Base-by-base conservation (phyloP, 129 eudicot species). In the Logfia minima region DNA sequence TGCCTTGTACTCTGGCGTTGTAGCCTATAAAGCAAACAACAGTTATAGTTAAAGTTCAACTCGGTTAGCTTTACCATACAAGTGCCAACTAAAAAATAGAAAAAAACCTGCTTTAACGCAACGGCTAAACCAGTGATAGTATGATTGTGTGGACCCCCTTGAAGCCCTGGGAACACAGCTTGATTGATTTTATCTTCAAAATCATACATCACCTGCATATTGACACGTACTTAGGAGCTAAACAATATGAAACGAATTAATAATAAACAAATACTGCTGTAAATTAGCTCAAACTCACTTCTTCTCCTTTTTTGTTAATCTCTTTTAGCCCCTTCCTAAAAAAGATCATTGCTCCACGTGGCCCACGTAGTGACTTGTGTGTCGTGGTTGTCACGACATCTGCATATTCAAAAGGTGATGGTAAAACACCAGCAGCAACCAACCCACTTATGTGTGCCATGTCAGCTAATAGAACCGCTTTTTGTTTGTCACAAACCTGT, bases 331-430 rank as follows among this genome's bases (percentile, higher is more conserved):
- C 98, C 86, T 91, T 94, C 80, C 98, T 87, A 82, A 87, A 94
- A 84, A 94, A 94, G 70, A 94, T 94, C 97, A 94, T 94, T n/a
- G 97, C 97, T 76, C 98, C 98, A 79, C 98, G 93, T 41, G 98
- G 98, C 72, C 98, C 96, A 41, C 97, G 97, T 18, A 94, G 91
- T 45, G 97, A 91, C 82, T 94, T 94, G 81, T 94, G 98, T 26
- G 96, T 94, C 18, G 96, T 94, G 61, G 98, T 89, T 26, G 98
- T 94, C 70, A 94, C 97, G 18, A 94, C 83, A 86, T 94, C 97
- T 56, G 96, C 96, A 75, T 84, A 94, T 68, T 91, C 96, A 75
- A 94, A 94, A 13, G 98, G 97, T 9, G 96, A 86, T 8, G 97
- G 97, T 48, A 92, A 75, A 68, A 90, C 98, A 77, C 90, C 96